Percentiles rank a stretch among this genome's conserved stretches.
These are phyloP conservation scores for Filobasidium floriforme DNA, from an alignment of 768 basidiomycete species.

Conservation along the genomic window DNA sequence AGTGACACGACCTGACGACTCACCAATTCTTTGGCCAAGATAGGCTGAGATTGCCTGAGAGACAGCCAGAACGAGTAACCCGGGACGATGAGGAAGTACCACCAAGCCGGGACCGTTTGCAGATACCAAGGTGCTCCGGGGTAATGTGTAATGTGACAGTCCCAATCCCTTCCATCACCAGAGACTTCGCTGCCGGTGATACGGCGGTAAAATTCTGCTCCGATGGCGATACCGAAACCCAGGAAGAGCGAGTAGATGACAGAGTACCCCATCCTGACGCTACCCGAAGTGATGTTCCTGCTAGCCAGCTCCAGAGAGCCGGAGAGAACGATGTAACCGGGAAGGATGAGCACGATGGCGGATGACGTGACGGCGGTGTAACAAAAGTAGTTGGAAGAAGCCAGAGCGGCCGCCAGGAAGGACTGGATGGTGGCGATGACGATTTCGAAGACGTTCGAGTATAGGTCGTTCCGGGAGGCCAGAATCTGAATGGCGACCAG, in stretches of 20 bases:
- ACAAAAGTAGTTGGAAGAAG: constrained; percentile 62
- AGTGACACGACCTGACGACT: background rate
- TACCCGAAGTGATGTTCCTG: constrained; percentile 73
- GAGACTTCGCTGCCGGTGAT: constrained; percentile 51
- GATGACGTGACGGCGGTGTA: constrained; percentile 68
- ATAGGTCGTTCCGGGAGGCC: constrained; percentile 66
- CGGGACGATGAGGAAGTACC: constrained; percentile 52
- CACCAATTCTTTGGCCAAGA: constrained; percentile 44
- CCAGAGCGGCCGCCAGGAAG: constrained; percentile 68
- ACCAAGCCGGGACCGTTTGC: constrained; percentile 60
- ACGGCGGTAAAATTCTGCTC: constrained; percentile 59
- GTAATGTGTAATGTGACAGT: constrained; percentile 56
- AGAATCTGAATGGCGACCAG: constrained; percentile 66
- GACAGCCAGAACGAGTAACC: constrained; percentile 44
- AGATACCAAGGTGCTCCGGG: constrained; percentile 64
- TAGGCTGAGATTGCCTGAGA: constrained; percentile 46
- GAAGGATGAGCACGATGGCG: constrained; percentile 20
- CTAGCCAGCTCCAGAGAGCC: constrained; percentile 73
- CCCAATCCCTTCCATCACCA: constrained; percentile 52
- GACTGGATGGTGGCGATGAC: constrained; percentile 71
- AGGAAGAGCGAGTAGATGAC: constrained; percentile 59
- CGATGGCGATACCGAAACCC: constrained; percentile 67
- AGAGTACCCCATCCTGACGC: constrained; percentile 71
- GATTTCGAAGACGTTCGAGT: constrained; percentile 66
- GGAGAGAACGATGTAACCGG: constrained; percentile 45